These are phyloP conservation scores for Pseudoneurospora amorphoporcata DNA, from an alignment of 495 filamentous ascomycete genomes.

Conservation along the genomic window DNA sequence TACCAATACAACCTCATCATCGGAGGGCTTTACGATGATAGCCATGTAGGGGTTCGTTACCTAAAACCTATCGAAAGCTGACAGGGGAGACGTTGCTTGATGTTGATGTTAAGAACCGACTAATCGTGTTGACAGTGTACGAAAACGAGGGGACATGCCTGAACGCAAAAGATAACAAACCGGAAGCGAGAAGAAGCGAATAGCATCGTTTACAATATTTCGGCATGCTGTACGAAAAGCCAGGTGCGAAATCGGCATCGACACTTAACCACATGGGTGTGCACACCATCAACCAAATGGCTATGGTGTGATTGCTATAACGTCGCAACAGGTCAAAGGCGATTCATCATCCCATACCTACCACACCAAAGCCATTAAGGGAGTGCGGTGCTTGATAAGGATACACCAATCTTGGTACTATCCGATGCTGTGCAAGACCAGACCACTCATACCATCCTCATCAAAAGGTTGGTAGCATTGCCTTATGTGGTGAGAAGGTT, in stretches of 20 bases:
- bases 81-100: not conserved
- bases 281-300: not conserved
- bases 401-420: not conserved
- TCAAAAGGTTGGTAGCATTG: not conserved
- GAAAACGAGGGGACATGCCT: not conserved
- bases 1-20: not conserved
- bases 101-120: not conserved
- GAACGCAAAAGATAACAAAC: slow-evolving; percentile 3
- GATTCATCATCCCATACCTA: not conserved
- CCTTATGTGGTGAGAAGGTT: not conserved
- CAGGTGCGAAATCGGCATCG: slow-evolving; percentile 1
- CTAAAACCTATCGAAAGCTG: not conserved
- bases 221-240: not conserved
- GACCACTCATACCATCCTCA: not conserved
- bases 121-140: not conserved
- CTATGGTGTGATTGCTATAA: slow-evolving; percentile 1
- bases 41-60: not conserved
- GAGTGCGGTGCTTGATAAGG: not conserved
- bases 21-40: not conserved
- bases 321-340: not conserved
- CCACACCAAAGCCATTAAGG: not conserved
- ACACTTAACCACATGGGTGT: not conserved
- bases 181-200: slow-evolving; percentile 7
- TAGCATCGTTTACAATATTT: not conserved
- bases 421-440: not conserved